Percentiles rank a stretch among this genome's conserved stretches.
phyloP scores from a whole-genome alignment of 1,139 yeast genomes.

The Protomyces arabidopsidicola region DNA sequence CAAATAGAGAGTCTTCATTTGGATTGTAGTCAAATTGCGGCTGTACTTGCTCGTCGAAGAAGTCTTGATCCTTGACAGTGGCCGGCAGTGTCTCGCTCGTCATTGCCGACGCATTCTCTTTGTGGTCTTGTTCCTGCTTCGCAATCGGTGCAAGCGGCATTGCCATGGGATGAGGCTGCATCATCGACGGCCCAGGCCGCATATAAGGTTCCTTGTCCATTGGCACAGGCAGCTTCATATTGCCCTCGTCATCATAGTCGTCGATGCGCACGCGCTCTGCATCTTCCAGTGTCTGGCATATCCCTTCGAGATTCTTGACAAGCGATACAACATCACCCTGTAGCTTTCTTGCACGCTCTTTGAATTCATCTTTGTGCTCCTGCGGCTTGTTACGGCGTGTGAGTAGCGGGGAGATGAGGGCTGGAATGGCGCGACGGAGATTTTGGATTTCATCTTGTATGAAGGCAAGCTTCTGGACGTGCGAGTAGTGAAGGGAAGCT shows the following conservation, averaged over 20 bases:
- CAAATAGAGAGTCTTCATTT: neutral
- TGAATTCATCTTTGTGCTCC: constrained; percentile 11
- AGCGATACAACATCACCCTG: constrained; percentile 15
- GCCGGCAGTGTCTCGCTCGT: neutral
- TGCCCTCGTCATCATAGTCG: constrained; percentile 10
- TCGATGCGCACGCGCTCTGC: constrained; percentile 10
- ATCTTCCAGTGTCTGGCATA: constrained; percentile 21
- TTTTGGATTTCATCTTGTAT: constrained; percentile 9
- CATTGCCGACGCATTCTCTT: neutral
- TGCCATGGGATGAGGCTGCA: neutral
- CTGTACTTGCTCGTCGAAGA: neutral
- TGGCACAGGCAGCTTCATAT: neutral
- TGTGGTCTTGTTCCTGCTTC: neutral
- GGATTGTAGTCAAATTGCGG: neutral
- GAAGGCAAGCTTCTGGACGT: constrained; percentile 11
- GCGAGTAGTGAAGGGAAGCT: constrained; percentile 13
- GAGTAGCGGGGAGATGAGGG: constrained; percentile 17
- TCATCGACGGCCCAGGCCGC: neutral
- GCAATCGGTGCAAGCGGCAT: neutral
- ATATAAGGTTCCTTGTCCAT: neutral
- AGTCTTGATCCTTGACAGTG: neutral
- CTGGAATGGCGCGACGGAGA: constrained; percentile 19
- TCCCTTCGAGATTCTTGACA: constrained; percentile 13
- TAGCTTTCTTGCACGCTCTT: constrained; percentile 6
- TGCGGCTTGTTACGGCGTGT: neutral